Base-by-base conservation (phyloP, 1,284 basidiomycete genomes). In the Thelephora terrestris region DNA sequence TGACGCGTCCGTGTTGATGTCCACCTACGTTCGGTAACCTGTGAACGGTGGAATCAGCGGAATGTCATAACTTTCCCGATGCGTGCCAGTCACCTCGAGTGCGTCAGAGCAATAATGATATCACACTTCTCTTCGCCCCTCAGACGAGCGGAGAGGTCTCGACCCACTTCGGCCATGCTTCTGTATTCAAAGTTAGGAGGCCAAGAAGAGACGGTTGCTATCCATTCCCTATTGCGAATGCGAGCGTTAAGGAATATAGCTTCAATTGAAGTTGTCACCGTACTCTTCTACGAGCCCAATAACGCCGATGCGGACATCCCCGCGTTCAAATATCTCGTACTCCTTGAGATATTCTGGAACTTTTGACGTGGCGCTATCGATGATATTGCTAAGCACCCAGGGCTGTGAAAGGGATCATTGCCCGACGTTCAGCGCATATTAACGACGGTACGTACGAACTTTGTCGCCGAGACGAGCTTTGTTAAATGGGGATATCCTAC, bases 281-380 rank as follows among this genome's bases (percentile, higher is more conserved):
- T 46, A 89, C 87, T 85, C 73, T 63, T 92, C 90, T 0, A 93
- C 86, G 0, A 94, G 71, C 2, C 90, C 90, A 49, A 93, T 82
- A 24, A 91, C 61, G 6, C 88, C 91, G 24, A 93, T 75, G 39
- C 76, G 78, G 10, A 88, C 57, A 0, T 85, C 86, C 21, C 71
- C 70, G 35, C 81, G 71, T 55, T 89, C 81, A 12, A 85, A 66
- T 6, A 88, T 70, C 47, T 71, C 65, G 60, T 75, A 89, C 54
- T 81, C 75, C 16, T 71, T 60, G 4, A 90, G 63, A 45, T 70
- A 64, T 27, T 73, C 71, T 0, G 83, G 87, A 32, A 78, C 72
- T 43, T 61, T 66, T 17, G 71, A 74, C 1, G 83, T 88, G 2
- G 65, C 67, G 5, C 61, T 70, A 60, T 91, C 85, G 44, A 84